phyloP scores from a whole-genome alignment of 331 rosid species.

The Erythrophleum ivorense region DNA sequence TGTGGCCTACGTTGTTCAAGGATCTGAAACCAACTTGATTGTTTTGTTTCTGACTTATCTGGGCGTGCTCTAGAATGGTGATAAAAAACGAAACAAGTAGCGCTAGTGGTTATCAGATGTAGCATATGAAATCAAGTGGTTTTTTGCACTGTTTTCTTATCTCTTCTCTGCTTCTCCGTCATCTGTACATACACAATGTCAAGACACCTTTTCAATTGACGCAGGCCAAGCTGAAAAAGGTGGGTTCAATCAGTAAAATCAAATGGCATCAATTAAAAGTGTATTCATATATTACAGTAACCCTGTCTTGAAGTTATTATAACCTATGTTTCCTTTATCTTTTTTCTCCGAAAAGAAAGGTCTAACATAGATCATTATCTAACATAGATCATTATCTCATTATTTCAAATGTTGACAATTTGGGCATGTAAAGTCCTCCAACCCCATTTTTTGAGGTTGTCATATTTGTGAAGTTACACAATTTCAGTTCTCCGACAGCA shows the following conservation, averaged over 20 bases:
- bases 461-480: neutral
- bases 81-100: too few relatives aligned
- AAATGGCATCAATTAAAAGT: neutral
- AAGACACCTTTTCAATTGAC: neutral
- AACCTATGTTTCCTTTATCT: neutral
- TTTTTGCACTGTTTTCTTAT: neutral
- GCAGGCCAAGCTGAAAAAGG: neutral
- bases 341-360: neutral
- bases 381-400: neutral
- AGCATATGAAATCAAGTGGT: neutral
- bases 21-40: conserved; percentile 80
- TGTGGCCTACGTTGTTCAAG: conserved; percentile 84
- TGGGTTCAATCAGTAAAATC: neutral
- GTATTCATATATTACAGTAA: neutral
- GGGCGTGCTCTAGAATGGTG: too few relatives aligned
- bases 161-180: neutral
- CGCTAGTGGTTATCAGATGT: neutral
- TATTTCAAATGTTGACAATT: neutral
- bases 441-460: too few relatives aligned
- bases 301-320: neutral
- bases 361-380: neutral
- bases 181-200: neutral
- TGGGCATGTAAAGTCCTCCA: too few relatives aligned
- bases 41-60: neutral
- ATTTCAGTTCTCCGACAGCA: neutral